Conservation (phyloP, 305 asterid species). For the Solanum hybrid region DNA sequence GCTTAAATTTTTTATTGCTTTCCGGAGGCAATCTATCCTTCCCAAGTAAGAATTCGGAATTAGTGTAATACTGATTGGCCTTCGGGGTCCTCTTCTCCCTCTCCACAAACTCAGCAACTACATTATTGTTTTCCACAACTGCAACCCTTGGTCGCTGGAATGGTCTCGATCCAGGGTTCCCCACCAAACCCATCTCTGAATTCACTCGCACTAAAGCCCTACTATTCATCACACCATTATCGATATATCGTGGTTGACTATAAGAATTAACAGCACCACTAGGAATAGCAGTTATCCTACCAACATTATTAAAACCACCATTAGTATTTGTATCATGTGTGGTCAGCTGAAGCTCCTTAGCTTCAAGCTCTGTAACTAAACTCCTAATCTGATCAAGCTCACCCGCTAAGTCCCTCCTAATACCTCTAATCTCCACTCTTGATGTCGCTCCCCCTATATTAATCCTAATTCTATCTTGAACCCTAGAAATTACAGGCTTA, state of each 20-base stretch:
- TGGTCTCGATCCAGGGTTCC: conserved; percentile 15
- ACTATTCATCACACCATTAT: conserved; percentile 23
- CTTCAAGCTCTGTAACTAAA: conserved; percentile 33
- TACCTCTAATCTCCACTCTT: conserved; percentile 39
- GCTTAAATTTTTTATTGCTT: conserved; percentile 21
- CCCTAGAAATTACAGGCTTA: conserved; percentile 34
- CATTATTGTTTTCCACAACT: conserved; percentile 13
- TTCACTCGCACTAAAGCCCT: conserved; percentile 29
- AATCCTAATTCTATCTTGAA: conserved; percentile 51
- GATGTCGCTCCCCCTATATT: conserved; percentile 30
- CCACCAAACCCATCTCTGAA: conserved; percentile 44
- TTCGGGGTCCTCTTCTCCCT: conserved; percentile 27
- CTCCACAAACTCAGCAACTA: conserved; percentile 15
- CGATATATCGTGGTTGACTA: conserved; percentile 14
- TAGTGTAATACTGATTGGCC: conserved; percentile 21
- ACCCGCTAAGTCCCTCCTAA: conserved; percentile 39
- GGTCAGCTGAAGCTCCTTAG: conserved; percentile 52
- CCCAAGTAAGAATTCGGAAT: conserved; percentile 24
- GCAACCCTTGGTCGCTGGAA: conserved; percentile 11
- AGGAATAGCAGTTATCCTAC: conserved; percentile 17
- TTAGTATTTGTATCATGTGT: conserved; percentile 22
- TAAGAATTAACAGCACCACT: conserved; percentile 26
- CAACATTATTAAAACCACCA: conserved; percentile 14
- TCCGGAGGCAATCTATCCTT: conserved; percentile 28
- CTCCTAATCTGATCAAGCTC: conserved; percentile 60